These are phyloP conservation scores for Hypoxylon rubiginosum DNA, from an alignment of 2,329 filamentous ascomycete species.

Conservation along the genomic window DNA sequence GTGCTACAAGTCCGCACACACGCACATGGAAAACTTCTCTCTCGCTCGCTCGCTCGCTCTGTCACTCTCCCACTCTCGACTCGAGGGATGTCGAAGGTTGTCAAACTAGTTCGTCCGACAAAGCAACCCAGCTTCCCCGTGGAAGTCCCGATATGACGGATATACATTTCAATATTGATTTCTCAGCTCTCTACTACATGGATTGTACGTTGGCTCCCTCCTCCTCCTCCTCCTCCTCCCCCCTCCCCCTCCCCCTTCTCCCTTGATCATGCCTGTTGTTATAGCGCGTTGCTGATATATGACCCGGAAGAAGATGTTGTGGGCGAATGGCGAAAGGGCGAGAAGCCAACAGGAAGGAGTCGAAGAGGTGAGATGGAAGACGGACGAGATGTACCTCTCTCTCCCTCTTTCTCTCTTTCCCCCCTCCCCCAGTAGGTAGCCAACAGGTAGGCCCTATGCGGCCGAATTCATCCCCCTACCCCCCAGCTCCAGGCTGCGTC, in stretches of 20 bases:
- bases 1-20: slow-evolving; percentile 43
- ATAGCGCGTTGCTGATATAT: slow-evolving; percentile 23
- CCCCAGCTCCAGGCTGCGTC: slow-evolving; percentile 33
- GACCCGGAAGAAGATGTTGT: slow-evolving; percentile 11
- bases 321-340: slow-evolving; percentile 11
- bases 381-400: slow-evolving; percentile 16
- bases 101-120: slow-evolving; percentile 24
- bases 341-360: slow-evolving; percentile 18
- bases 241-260: neutral
- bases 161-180: slow-evolving; percentile 35
- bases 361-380: slow-evolving; percentile 28
- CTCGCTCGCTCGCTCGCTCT: neutral
- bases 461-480: slow-evolving; percentile 12
- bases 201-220: slow-evolving; percentile 11
- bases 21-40: slow-evolving; percentile 38
- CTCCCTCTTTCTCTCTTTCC: too few relatives aligned
- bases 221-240: too few relatives aligned
- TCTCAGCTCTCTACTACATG: slow-evolving; percentile 25
- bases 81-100: slow-evolving; percentile 29
- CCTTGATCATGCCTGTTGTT: neutral
- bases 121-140: slow-evolving; percentile 10
- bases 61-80: slow-evolving; percentile 1
- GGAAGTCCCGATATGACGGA: slow-evolving; percentile 28
- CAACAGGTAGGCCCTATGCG: slow-evolving; percentile 22
- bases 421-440: neutral